phyloP scores from a whole-genome alignment of 179 eudicot species.

The Pouteria campechiana region DNA sequence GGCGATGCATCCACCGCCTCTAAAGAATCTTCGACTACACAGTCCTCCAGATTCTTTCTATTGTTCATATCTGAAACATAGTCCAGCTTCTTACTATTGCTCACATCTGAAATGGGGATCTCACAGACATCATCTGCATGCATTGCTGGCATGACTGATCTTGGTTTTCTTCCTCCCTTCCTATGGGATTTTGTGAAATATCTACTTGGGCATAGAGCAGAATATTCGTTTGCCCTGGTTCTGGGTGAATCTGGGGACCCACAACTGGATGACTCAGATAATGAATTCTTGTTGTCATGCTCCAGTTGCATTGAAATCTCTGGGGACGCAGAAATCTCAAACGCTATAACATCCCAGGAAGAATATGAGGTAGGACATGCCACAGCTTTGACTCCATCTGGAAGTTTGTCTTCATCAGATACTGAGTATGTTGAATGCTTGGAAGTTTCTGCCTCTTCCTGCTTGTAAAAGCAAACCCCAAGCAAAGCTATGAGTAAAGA shows the following conservation, averaged over 20 bases:
- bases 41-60: too few species aligned
- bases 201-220: too few species aligned
- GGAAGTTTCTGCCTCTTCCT: constrained; percentile 31
- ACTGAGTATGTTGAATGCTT: constrained; percentile 12
- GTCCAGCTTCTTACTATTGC: too few species aligned
- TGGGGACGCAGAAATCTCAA: not conserved
- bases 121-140: too few species aligned
- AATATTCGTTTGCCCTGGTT: not conserved
- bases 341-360: constrained; percentile 3
- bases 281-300: not conserved
- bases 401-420: constrained; percentile 2
- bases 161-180: too few species aligned
- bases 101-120: too few species aligned
- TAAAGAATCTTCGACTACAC: too few species aligned
- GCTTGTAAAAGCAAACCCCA: constrained; percentile 2
- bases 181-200: too few species aligned
- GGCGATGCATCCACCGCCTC: too few species aligned
- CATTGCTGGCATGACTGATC: too few species aligned
- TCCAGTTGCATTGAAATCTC: not conserved
- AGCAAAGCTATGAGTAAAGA: constrained; percentile 1
- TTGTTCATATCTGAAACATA: too few species aligned
- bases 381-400: constrained; percentile 6
- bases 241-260: not conserved
- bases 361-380: constrained; percentile 4
- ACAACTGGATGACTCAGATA: not conserved